Evolutionary conservation across 1,284 basidiomycete species (phyloP).

Genomic region (Wallemia hederae): DNA sequence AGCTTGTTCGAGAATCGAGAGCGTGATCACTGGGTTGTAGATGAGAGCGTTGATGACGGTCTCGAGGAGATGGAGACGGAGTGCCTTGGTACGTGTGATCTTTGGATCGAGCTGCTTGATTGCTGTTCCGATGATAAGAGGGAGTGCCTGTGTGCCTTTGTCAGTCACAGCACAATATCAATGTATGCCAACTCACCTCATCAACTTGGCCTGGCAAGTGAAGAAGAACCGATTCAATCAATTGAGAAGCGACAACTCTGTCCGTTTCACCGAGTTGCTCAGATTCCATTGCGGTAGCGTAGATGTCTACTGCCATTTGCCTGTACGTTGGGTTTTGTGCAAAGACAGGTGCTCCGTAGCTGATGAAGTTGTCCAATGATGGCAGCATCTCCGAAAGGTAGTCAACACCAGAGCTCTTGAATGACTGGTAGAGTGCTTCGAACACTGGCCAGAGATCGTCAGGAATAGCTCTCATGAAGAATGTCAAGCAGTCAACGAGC

Average conservation of each 20-base stretch:
- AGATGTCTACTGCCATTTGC: constrained; percentile 58
- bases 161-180: not conserved
- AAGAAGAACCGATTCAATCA: constrained; percentile 52
- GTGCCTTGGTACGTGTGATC: constrained; percentile 26
- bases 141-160: constrained; percentile 19
- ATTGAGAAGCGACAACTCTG: constrained; percentile 51
- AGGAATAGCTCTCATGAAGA: constrained; percentile 44
- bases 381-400: constrained; percentile 70
- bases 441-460: constrained; percentile 65
- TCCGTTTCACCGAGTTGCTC: constrained; percentile 53
- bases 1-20: constrained; percentile 39
- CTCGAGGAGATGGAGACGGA: constrained; percentile 48
- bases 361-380: constrained; percentile 64
- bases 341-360: constrained; percentile 49
- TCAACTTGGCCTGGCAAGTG: constrained; percentile 46
- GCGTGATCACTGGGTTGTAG: constrained; percentile 48
- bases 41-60: constrained; percentile 56
- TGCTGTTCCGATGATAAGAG: constrained; percentile 30
- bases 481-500: constrained; percentile 54
- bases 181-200: constrained; percentile 24
- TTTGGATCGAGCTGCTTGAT: constrained; percentile 26
- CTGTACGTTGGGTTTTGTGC: constrained; percentile 42
- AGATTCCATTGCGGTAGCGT: constrained; percentile 39
- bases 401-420: constrained; percentile 56
- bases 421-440: constrained; percentile 49